Evolutionary conservation across 1,139 yeast genomes (phyloP).

Genomic region (Candida pseudoviswanathii): DNA sequence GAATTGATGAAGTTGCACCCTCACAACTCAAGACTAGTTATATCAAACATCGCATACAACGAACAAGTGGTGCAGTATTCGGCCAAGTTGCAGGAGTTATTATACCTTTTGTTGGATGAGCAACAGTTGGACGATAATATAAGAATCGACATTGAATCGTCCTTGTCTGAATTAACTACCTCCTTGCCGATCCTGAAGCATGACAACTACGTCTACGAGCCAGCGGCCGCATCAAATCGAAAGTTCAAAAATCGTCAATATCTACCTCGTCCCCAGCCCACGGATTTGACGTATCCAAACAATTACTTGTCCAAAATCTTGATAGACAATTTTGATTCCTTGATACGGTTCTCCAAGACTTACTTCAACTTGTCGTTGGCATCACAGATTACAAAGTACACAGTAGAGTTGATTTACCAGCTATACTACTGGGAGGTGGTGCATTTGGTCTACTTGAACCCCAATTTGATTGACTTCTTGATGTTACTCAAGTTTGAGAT

Average conservation of each 20-base stretch:
- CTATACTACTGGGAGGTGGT: slow-evolving; percentile 51
- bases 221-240: slow-evolving; percentile 3
- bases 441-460: slow-evolving; percentile 38
- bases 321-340: slow-evolving; percentile 39
- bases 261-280: slow-evolving; percentile 8
- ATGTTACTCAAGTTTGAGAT: slow-evolving; percentile 40
- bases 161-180: slow-evolving; percentile 30
- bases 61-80: slow-evolving; percentile 26
- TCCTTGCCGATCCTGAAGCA: slow-evolving; percentile 25
- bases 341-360: slow-evolving; percentile 33
- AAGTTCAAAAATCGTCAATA: slow-evolving; percentile 9
- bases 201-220: not conserved
- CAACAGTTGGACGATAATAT: slow-evolving; percentile 30
- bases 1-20: slow-evolving; percentile 38
- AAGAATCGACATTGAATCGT: slow-evolving; percentile 31
- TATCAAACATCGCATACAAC: slow-evolving; percentile 6
- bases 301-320: slow-evolving; percentile 40
- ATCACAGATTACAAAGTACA: slow-evolving; percentile 39
- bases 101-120: slow-evolving; percentile 32
- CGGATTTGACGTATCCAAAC: slow-evolving; percentile 25
- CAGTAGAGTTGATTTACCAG: slow-evolving; percentile 42
- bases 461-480: slow-evolving; percentile 37
- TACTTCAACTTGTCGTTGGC: slow-evolving; percentile 44
- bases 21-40: slow-evolving; percentile 20
- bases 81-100: slow-evolving; percentile 29